Percentiles rank a stretch among this genome's conserved stretches.
Evolutionary conservation across 2,329 filamentous ascomycete genomes (phyloP).

Genomic region (Calcarisporium arbuscula): DNA sequence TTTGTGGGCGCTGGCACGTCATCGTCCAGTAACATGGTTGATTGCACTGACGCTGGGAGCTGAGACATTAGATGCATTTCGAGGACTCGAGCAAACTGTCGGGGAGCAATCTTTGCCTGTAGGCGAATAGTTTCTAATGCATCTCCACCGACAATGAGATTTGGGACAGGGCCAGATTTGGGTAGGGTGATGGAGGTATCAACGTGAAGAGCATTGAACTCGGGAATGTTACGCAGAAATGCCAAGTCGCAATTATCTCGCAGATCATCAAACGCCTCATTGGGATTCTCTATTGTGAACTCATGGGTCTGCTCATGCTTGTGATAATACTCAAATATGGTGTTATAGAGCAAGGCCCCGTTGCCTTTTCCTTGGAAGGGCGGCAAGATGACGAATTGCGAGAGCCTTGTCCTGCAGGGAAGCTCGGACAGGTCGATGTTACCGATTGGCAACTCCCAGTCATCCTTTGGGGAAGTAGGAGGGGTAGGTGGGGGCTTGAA

Average conservation of each 20-base stretch:
- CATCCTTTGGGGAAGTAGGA: conserved; percentile 29
- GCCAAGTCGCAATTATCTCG: conserved; percentile 68
- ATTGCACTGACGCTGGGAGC: conserved; percentile 50
- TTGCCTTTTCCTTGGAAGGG: conserved; percentile 78
- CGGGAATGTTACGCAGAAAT: conserved; percentile 53
- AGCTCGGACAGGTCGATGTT: conserved; percentile 51
- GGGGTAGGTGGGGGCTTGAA: conserved; percentile 44
- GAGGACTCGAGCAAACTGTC: conserved; percentile 69
- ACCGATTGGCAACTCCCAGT: conserved; percentile 38
- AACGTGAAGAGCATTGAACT: conserved; percentile 51
- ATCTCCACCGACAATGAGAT: conserved; percentile 51
- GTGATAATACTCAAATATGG: conserved; percentile 67
- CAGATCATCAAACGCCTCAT: conserved; percentile 75
- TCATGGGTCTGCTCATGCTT: conserved; percentile 65
- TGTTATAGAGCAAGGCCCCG: conserved; percentile 72
- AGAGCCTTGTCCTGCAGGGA: conserved; percentile 76
- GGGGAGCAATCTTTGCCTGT: conserved; percentile 63
- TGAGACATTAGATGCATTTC: conserved; percentile 68
- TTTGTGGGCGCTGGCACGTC: conserved; percentile 39
- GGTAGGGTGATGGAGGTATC: conserved; percentile 46
- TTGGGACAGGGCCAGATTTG: conserved; percentile 38
- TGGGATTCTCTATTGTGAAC: conserved; percentile 91
- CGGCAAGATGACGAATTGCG: conserved; percentile 87
- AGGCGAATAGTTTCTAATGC: conserved; percentile 51
- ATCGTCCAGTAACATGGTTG: conserved; percentile 37